Conservation (phyloP, 176 grass and related monocot genomes). For the Ensete ventricosum region DNA sequence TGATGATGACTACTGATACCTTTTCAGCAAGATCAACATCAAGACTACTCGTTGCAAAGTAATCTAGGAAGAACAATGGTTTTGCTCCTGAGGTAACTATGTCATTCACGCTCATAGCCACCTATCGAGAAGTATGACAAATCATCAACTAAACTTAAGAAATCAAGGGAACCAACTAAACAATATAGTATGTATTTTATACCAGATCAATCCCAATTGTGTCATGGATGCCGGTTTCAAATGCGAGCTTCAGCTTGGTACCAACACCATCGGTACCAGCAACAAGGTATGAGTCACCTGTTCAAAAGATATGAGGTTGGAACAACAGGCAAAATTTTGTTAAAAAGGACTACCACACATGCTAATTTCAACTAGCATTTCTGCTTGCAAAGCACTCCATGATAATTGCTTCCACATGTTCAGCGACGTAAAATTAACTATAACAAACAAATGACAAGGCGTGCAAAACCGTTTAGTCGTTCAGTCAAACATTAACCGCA, state of each 20-base stretch:
- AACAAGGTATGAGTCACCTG: conserved; percentile 77
- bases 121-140: conserved; percentile 30
- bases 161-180: not conserved
- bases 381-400: too few species aligned
- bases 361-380: not conserved
- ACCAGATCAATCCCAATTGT: conserved; percentile 96
- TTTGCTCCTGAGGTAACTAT: conserved; percentile 88
- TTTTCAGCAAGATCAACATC: conserved; percentile 95
- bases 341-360: not conserved
- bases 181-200: not conserved
- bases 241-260: conserved; percentile 91
- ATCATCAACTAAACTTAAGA: not conserved
- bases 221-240: conserved; percentile 93
- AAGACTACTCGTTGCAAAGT: conserved; percentile 76
- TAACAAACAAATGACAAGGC: too few species aligned
- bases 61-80: conserved; percentile 95
- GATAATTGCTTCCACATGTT: too few species aligned
- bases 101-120: conserved; percentile 98
- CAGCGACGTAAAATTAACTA: too few species aligned
- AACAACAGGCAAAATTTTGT: not conserved
- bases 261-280: conserved; percentile 84
- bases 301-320: not conserved
- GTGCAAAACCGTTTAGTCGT: too few species aligned
- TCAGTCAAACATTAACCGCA: too few species aligned
- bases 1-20: conserved; percentile 23